A percentile compares a stretch with the other conserved stretches of the same genome.
Evolutionary conservation across 257 asterid species (phyloP).

Genomic region (Cinchona pubescens): DNA sequence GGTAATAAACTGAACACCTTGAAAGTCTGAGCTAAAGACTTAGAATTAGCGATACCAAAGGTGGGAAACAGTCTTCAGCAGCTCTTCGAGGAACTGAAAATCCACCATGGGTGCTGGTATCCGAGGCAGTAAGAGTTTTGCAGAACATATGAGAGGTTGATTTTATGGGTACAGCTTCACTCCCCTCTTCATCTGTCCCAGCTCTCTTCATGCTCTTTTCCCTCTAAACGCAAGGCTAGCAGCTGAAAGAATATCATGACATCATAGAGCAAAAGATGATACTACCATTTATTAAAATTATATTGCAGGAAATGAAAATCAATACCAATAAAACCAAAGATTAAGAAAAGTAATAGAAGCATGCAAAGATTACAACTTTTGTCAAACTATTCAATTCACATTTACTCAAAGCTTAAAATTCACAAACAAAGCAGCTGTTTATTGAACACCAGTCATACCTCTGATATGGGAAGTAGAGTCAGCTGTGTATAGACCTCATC

Average conservation of each 20-base stretch:
- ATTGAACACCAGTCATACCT: slow-evolving; percentile 45
- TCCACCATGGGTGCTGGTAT: slow-evolving; percentile 98
- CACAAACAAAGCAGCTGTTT: neutral
- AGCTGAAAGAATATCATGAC: slow-evolving; percentile 32
- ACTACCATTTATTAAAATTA: neutral
- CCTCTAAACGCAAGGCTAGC: slow-evolving; percentile 43
- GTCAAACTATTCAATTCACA: neutral
- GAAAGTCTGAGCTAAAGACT: slow-evolving; percentile 7
- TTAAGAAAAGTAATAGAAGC: neutral
- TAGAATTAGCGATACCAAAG: slow-evolving; percentile 56
- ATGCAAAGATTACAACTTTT: neutral
- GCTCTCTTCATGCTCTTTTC: slow-evolving; percentile 55
- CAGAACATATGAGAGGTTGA: slow-evolving; percentile 96
- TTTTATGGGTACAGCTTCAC: slow-evolving; percentile 49
- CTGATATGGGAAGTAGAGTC: slow-evolving; percentile 69
- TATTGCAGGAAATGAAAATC: neutral
- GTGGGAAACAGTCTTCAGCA: slow-evolving; percentile 99
- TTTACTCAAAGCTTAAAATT: neutral
- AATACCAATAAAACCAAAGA: neutral
- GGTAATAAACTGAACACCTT: neutral
- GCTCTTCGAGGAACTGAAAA: slow-evolving; percentile 99
- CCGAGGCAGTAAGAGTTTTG: slow-evolving; percentile 95
- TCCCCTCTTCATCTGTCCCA: slow-evolving; percentile 52
- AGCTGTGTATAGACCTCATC: slow-evolving; percentile 97
- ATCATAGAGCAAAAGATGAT: neutral